Evolutionary conservation across 2,329 filamentous ascomycete species (phyloP), one percentile per base, ranked within the genome.

Genomic region (Ascomycota sp.): DNA sequence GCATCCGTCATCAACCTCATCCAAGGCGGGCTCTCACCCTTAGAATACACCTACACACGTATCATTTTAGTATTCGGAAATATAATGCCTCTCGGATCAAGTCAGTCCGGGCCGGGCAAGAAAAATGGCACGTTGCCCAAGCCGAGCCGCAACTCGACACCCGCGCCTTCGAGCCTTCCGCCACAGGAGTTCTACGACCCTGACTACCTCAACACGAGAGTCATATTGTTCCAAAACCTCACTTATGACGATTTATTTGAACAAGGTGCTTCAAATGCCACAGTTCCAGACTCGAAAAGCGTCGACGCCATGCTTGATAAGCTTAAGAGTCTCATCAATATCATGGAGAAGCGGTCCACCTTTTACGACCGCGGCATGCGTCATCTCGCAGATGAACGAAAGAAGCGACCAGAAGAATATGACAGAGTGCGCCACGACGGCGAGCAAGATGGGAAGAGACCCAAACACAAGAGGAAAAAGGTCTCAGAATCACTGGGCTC

Each of bases 381-480:
- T 32, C 61, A 79, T 39, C 56, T 83, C 32, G 68, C 73, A 6
- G 61, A 64, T 41, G 64, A 65, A 44, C 62, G 73, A 30, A 79
- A 80, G 47, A 65, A 71, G 25, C 56, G 64, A 38, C 55, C 62
- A 21, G 65, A 70, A 32, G 65, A 72, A 31, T 56, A 50, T 28
- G 55, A 68, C 37, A 48, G 57, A 33, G 52, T 54, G 34, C 59
- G 59, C 41, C 58, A 38, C 36, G 44, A 59, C 31, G 61, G 51
- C 20, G 64, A 67, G 27, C 58, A 58, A 35, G 58, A 61, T 30
- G 50, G 54, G 15, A 68, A 68, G 42, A 65, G 68, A 45, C 55
- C 60, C 17, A 83, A 85, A 49, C 64, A 76, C 38, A 83, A 80
- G 61, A 83, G 80, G 57, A 73, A 78, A 47, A 83, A 82, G 53